Conservation (phyloP, 1,284 basidiomycete species). For the Pseudozyma pruni region DNA sequence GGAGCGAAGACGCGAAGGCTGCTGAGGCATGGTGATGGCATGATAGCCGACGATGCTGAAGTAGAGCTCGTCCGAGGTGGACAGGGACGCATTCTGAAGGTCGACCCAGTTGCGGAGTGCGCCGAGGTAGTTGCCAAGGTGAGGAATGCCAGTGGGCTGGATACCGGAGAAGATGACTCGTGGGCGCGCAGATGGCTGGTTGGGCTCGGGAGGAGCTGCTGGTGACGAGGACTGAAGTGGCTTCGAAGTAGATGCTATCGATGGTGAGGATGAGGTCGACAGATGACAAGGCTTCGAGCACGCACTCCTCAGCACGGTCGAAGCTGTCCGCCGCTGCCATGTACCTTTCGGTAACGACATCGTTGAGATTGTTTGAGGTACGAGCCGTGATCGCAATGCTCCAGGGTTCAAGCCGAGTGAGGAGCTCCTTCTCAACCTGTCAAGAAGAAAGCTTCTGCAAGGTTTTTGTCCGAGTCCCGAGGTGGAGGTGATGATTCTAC, state of each 20-base stretch:
- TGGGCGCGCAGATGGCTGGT: conserved; percentile 1
- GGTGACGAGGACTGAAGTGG: background rate
- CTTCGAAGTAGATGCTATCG: conserved; percentile 10
- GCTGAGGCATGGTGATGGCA: conserved; percentile 69
- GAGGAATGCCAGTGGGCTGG: conserved; percentile 84
- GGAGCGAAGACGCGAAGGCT: conserved; percentile 32
- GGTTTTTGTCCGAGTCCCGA: conserved; percentile 20
- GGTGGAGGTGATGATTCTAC: conserved; percentile 12
- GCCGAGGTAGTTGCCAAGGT: conserved; percentile 92
- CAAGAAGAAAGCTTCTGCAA: conserved; percentile 4
- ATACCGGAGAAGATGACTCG: conserved; percentile 80
- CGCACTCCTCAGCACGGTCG: too few relatives aligned
- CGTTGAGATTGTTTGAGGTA: too few relatives aligned
- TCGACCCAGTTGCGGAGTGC: conserved; percentile 88
- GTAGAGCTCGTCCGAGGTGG: conserved; percentile 71
- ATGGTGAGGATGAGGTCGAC: conserved; percentile 3
- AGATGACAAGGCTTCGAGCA: too few relatives aligned
- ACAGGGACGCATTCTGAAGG: conserved; percentile 75
- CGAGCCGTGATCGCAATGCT: too few relatives aligned
- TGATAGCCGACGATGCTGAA: conserved; percentile 84
- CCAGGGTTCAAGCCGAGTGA: background rate
- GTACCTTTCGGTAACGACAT: too few relatives aligned
- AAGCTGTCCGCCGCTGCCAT: too few relatives aligned
- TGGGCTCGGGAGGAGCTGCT: background rate
- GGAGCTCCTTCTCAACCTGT: background rate